Conservation (phyloP, 768 basidiomycete species). For the Heimioporus sp. region DNA sequence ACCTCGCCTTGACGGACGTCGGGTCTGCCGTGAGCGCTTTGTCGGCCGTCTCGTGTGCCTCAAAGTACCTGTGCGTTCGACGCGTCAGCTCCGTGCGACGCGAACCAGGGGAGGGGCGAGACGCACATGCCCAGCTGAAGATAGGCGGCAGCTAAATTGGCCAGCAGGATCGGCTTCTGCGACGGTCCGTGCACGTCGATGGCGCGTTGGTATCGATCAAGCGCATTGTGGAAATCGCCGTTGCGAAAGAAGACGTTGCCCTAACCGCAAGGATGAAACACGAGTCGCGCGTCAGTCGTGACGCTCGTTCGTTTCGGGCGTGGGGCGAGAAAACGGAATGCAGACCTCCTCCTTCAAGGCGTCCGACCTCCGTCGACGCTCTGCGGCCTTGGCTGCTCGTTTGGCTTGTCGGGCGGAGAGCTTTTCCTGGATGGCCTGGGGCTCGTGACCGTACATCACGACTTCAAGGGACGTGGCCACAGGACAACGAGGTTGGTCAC, state of each 20-base stretch:
- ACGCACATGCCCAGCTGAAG: slow-evolving; percentile 41
- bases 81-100: not conserved
- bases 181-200: slow-evolving; percentile 34
- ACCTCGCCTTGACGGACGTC: slow-evolving; percentile 34
- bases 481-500: too few relatives aligned
- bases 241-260: slow-evolving; percentile 43
- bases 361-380: slow-evolving; percentile 24
- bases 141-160: slow-evolving; percentile 43
- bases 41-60: slow-evolving; percentile 29
- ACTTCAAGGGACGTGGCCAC: too few relatives aligned
- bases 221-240: slow-evolving; percentile 36
- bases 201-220: slow-evolving; percentile 41
- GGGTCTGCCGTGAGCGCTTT: slow-evolving; percentile 30
- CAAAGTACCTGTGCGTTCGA: slow-evolving; percentile 16
- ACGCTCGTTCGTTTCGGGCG: too few relatives aligned
- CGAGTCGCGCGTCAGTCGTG: too few relatives aligned
- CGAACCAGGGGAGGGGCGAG: not conserved
- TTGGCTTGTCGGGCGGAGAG: slow-evolving; percentile 8
- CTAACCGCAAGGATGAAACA: too few relatives aligned
- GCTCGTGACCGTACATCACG: too few relatives aligned
- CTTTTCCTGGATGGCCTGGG: not conserved
- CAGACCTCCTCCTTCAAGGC: slow-evolving; percentile 30
- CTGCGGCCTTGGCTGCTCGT: slow-evolving; percentile 16
- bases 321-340: too few relatives aligned
- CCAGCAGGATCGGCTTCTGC: slow-evolving; percentile 34